phyloP scores from a whole-genome alignment of 2,329 filamentous ascomycete species.

The Eutypa lata region DNA sequence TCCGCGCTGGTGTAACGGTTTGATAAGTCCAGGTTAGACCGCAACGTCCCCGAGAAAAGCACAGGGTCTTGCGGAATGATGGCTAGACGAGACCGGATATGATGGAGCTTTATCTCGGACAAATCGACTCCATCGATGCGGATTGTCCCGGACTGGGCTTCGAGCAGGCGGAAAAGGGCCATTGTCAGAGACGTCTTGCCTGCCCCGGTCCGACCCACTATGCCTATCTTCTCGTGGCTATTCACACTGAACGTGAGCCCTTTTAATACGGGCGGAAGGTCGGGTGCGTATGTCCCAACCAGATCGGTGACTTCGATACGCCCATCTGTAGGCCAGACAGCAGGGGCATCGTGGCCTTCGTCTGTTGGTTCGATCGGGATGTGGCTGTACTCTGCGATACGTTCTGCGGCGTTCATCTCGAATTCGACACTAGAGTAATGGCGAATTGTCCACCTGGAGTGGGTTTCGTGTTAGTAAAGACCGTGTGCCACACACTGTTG shows the following conservation, averaged over 20 bases:
- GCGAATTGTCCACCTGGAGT: constrained; percentile 62
- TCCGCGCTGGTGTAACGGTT: constrained; percentile 65
- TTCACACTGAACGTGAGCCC: constrained; percentile 65
- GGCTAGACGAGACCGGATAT: constrained; percentile 69
- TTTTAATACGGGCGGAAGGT: constrained; percentile 68
- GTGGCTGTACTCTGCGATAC: constrained; percentile 71
- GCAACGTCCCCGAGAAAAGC: constrained; percentile 74
- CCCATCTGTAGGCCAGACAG: constrained; percentile 73
- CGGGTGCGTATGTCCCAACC: constrained; percentile 67
- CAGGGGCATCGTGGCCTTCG: constrained; percentile 58
- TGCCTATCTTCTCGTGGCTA: constrained; percentile 68
- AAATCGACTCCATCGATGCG: constrained; percentile 73
- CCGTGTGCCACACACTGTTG: no score
- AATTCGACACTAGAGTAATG: constrained; percentile 70
- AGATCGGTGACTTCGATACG: constrained; percentile 70
- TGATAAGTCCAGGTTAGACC: constrained; percentile 76
- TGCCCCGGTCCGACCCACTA: constrained; percentile 74
- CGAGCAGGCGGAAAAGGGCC: constrained; percentile 74
- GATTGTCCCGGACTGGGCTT: constrained; percentile 63
- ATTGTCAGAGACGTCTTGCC: constrained; percentile 75
- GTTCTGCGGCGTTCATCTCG: constrained; percentile 75
- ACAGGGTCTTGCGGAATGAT: constrained; percentile 82
- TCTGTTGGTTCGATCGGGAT: constrained; percentile 66
- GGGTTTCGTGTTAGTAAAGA: no score
- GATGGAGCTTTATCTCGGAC: constrained; percentile 65